Conservation (phyloP, 305 asterid genomes). For the Fraxinus latifolia region DNA sequence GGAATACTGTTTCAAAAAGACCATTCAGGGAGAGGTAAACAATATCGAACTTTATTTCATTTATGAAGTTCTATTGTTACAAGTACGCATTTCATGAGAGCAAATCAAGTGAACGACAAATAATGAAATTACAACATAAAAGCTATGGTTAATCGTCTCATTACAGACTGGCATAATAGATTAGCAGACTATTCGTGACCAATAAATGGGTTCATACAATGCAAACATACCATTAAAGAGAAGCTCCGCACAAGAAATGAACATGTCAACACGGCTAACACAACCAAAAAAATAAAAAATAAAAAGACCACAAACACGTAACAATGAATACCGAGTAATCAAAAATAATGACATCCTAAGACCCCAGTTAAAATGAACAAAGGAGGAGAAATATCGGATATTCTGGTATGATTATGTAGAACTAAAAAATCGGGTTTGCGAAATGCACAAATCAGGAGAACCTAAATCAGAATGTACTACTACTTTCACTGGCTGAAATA, state of each 20-base stretch:
- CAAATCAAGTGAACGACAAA: not conserved
- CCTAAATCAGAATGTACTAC: constrained; percentile 63
- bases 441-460: constrained; percentile 21
- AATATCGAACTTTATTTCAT: not conserved
- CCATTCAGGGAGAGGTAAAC: not conserved
- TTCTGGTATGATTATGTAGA: constrained; percentile 76
- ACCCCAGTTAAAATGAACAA: constrained; percentile 27
- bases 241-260: constrained; percentile 35
- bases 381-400: constrained; percentile 18
- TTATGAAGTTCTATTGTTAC: not conserved
- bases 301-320: constrained; percentile 24
- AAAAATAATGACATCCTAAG: constrained; percentile 32
- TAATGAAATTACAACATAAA: constrained; percentile 15
- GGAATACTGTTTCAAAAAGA: not conserved
- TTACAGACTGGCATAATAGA: not conserved
- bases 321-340: constrained; percentile 26
- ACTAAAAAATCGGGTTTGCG: constrained; percentile 36
- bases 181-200: constrained; percentile 21
- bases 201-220: not conserved
- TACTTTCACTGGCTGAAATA: constrained; percentile 74
- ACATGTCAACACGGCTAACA: constrained; percentile 19
- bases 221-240: not conserved
- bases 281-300: constrained; percentile 18
- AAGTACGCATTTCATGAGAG: not conserved
- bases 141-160: constrained; percentile 2